These are phyloP conservation scores for Cutaneotrichosporon dermatis DNA, from an alignment of 1,284 basidiomycete species.

Conservation along the genomic window DNA sequence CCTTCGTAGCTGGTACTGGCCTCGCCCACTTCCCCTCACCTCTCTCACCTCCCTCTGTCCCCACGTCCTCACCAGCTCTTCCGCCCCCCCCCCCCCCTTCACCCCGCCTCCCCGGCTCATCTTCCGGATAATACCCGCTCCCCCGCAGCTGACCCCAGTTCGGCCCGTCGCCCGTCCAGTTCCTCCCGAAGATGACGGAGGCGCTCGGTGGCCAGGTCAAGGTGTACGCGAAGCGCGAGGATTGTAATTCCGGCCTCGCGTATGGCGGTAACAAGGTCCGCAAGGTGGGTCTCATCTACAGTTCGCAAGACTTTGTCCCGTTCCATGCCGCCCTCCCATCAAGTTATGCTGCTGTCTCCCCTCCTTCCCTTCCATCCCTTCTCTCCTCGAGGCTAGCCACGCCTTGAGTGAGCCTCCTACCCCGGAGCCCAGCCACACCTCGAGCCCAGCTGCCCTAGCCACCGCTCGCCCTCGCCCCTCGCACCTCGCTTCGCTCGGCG, in stretches of 20 bases:
- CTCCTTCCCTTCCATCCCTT: too few relatives aligned
- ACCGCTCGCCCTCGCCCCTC: too few relatives aligned
- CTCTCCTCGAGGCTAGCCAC: background rate
- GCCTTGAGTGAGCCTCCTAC: too few relatives aligned
- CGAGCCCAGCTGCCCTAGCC: too few relatives aligned
- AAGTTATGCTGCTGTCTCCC: too few relatives aligned
- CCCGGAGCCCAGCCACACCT: too few relatives aligned
- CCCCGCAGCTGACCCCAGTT: too few relatives aligned
- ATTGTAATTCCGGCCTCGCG: constrained; percentile 37
- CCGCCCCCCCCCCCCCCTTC: background rate
- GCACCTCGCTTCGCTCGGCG: too few relatives aligned
- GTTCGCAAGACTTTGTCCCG: too few relatives aligned
- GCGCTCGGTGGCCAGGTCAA: constrained; percentile 29
- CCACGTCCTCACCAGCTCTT: background rate
- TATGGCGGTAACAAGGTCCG: constrained; percentile 42
- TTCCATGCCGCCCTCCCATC: too few relatives aligned
- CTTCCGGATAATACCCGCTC: too few relatives aligned
- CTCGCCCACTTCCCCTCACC: background rate
- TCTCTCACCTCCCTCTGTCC: background rate
- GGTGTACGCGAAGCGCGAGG: constrained; percentile 36
- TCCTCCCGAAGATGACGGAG: constrained; percentile 27
- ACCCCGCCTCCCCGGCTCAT: too few relatives aligned
- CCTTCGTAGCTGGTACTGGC: background rate
- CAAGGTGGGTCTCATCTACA: constrained; percentile 24
- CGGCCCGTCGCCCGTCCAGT: constrained; percentile 35